Evolutionary conservation across 257 asterid species (phyloP).

Genomic region (Ehretia macrophylla): DNA sequence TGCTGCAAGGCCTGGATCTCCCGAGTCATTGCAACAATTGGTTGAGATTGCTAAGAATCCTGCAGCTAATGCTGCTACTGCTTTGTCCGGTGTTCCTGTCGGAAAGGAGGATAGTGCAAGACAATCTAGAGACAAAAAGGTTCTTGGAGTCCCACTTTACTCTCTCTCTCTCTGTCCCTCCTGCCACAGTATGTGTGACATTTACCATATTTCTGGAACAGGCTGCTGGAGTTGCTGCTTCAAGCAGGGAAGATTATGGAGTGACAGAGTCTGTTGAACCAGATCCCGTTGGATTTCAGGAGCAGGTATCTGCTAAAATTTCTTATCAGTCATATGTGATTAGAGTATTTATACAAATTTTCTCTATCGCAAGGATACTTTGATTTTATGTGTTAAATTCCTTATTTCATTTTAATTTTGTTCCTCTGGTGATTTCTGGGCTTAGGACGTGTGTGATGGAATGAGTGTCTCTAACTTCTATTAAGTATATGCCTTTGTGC

Average conservation of each 20-base stretch:
- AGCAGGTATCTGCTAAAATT: constrained; percentile 49
- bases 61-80: constrained; percentile 36
- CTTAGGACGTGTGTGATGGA: too few relatives aligned
- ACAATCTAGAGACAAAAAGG: constrained; percentile 77
- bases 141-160: constrained; percentile 7
- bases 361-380: neutral
- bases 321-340: too few relatives aligned
- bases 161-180: neutral
- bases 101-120: constrained; percentile 61
- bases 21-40: constrained; percentile 81
- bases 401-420: too few relatives aligned
- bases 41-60: constrained; percentile 96
- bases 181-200: constrained; percentile 4
- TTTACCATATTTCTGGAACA: constrained; percentile 28
- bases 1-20: constrained; percentile 98
- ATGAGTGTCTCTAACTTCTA: too few relatives aligned
- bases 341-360: neutral
- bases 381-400: neutral
- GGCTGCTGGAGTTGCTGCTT: constrained; percentile 48
- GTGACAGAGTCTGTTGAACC: constrained; percentile 52
- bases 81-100: constrained; percentile 42
- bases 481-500: too few relatives aligned
- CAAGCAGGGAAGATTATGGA: constrained; percentile 50
- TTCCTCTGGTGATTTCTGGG: too few relatives aligned
- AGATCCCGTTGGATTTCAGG: constrained; percentile 72